These are phyloP conservation scores for Esteya vermicola DNA, from an alignment of 2,329 filamentous ascomycete genomes.

Conservation along the genomic window DNA sequence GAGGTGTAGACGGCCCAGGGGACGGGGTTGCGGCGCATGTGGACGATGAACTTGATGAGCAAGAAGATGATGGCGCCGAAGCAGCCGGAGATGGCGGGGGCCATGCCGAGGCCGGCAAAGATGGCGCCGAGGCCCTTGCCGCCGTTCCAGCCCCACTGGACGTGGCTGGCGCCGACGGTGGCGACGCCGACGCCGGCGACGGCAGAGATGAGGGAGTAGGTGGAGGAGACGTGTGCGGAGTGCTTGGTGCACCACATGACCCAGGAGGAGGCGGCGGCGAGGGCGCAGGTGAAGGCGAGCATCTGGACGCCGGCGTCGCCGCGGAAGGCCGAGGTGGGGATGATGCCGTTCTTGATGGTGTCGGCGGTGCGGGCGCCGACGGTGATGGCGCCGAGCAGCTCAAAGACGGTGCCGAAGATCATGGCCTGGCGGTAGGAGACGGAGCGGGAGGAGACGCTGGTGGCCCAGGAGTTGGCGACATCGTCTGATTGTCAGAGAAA, in stretches of 20 bases:
- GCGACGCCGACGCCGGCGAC: slow-evolving; percentile 58
- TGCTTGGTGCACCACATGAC: slow-evolving; percentile 69
- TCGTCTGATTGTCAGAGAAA: slow-evolving; percentile 37
- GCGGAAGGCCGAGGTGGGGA: slow-evolving; percentile 42
- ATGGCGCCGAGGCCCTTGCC: slow-evolving; percentile 59
- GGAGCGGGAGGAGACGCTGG: slow-evolving; percentile 67
- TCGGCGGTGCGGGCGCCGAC: slow-evolving; percentile 57
- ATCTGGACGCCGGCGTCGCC: slow-evolving; percentile 52
- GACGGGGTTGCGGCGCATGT: slow-evolving; percentile 56
- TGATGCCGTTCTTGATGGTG: slow-evolving; percentile 70
- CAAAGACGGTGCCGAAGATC: slow-evolving; percentile 51
- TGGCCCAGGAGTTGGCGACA: slow-evolving; percentile 76
- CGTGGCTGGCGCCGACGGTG: slow-evolving; percentile 43
- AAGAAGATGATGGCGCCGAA: slow-evolving; percentile 57
- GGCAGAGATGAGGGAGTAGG: slow-evolving; percentile 56
- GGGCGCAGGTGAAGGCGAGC: slow-evolving; percentile 50
- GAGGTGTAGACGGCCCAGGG: slow-evolving; percentile 60
- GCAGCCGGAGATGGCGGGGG: slow-evolving; percentile 48
- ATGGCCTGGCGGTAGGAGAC: slow-evolving; percentile 57
- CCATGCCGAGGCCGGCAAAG: slow-evolving; percentile 58
- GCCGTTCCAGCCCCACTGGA: slow-evolving; percentile 56
- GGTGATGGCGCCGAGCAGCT: slow-evolving; percentile 51
- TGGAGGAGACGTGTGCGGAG: slow-evolving; percentile 60
- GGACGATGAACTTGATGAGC: slow-evolving; percentile 59
- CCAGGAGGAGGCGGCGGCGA: slow-evolving; percentile 53